Evolutionary conservation across 768 basidiomycete genomes (phyloP), one percentile per base, ranked within the genome.

Genomic region (Pulveroboletus sp.): DNA sequence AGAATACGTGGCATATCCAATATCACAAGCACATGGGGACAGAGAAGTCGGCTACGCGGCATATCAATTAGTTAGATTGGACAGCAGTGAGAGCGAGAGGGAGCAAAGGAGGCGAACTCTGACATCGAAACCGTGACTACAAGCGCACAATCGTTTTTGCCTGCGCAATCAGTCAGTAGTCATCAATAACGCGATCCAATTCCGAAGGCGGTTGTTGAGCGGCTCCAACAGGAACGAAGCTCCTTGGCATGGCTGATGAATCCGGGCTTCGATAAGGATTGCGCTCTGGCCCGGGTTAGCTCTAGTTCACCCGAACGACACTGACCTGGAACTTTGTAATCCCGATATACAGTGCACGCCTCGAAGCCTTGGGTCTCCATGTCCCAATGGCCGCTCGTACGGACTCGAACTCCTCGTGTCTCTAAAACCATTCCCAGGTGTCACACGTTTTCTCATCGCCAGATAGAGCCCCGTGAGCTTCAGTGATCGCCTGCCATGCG

Each of bases 381-480:
- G 8, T 27, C 3, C 15, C 1, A 5, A 61, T 69, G 54, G 59
- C 75, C 86, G 59, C 90, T 79, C 13, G 74, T 77, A 53, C 92
- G 77, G 47, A 70, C 50, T 85, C 21, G 79, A 71, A 4, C 21
- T 21, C 21, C 21, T 1, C 95, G 93, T 38, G 89, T 77, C 56
- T 77, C 69, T 11, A 89, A 77, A 67, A 96, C 97, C 43, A 81
- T 45, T 75, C 68, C 93, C 91, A 96, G 54, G 96, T 69, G 14
- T 74, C 74, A 69, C 94, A 96, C 61, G 75, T 77, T 76, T 97
- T 97, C 79, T 91, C 89, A 4, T 94, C 93, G 15, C 83, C 89
- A 6, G 93, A 96, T 47, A 94, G 76, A 36, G 86, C 69, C 64
- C 89, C 73, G 65, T 21, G 21, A 21, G 21, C 21, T 4, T 21